Evolutionary conservation across 441 rosid species (phyloP).

Genomic region (Erysimum cheiri): DNA sequence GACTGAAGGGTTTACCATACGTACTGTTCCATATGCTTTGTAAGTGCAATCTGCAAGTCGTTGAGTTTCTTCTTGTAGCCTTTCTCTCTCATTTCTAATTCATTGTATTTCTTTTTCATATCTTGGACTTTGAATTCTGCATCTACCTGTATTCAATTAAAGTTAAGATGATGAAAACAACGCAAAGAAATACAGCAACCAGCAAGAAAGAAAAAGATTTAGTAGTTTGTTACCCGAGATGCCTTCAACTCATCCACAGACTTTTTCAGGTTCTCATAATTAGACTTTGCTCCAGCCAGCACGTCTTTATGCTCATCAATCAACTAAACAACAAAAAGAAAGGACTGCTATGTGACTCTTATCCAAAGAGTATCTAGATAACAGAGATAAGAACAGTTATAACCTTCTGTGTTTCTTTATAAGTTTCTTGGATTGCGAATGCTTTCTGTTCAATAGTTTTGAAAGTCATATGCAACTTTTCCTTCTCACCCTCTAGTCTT

Average conservation of each 20-base stretch:
- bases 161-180: constrained; percentile 29
- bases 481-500: constrained; percentile 68
- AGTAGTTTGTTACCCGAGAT: constrained; percentile 66
- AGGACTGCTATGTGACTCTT: constrained; percentile 2
- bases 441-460: constrained; percentile 84
- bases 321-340: constrained; percentile 53
- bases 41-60: constrained; percentile 73
- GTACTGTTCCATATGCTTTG: constrained; percentile 89
- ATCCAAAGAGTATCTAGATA: constrained; percentile 21
- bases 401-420: constrained; percentile 74
- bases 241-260: constrained; percentile 82
- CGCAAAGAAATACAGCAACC: constrained; percentile 23
- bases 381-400: constrained; percentile 33
- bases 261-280: constrained; percentile 75
- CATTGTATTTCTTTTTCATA: constrained; percentile 73
- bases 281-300: constrained; percentile 65
- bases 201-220: constrained; percentile 36
- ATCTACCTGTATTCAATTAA: constrained; percentile 68
- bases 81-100: constrained; percentile 82
- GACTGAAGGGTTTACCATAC: constrained; percentile 42
- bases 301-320: constrained; percentile 83
- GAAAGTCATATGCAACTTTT: constrained; percentile 64
- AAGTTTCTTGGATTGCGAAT: constrained; percentile 82
- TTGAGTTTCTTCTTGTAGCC: constrained; percentile 82
- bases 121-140: constrained; percentile 82